Conservation (phyloP, 163 green algal species). For the Scenedesmus sp. region DNA sequence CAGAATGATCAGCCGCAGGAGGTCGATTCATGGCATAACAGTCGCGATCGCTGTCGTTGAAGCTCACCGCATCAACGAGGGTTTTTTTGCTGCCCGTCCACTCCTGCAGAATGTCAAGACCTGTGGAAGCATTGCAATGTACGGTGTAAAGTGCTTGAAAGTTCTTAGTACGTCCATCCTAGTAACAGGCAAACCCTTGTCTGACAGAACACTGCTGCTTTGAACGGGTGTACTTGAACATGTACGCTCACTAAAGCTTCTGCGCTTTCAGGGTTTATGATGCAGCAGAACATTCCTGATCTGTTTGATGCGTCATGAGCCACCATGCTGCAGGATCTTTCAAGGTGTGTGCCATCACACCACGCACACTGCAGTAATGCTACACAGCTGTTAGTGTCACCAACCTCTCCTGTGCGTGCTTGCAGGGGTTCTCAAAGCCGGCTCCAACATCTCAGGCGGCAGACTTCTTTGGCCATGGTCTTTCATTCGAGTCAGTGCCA, state of each 20-base stretch:
- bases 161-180: neutral
- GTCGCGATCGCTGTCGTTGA: neutral
- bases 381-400: no score
- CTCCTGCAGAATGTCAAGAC: no score
- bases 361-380: no score
- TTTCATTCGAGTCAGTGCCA: constrained; percentile 8
- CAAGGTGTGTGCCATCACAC: neutral
- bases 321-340: neutral
- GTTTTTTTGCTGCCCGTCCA: neutral
- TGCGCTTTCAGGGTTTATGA: neutral
- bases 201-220: neutral
- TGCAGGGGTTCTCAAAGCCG: neutral
- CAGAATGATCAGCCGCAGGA: neutral
- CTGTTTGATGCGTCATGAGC: neutral
- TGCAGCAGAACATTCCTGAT: neutral
- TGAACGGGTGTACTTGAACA: neutral
- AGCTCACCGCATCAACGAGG: neutral
- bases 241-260: neutral
- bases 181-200: neutral
- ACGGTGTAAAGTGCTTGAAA: neutral
- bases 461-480: constrained; percentile 12
- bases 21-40: neutral
- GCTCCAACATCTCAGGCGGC: neutral
- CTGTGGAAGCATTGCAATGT: neutral
- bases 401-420: neutral